Evolutionary conservation across 352 stramenopile species (phyloP), one percentile per base, ranked within the genome.

Genomic region (Phytopythium cucurbitacearum): DNA sequence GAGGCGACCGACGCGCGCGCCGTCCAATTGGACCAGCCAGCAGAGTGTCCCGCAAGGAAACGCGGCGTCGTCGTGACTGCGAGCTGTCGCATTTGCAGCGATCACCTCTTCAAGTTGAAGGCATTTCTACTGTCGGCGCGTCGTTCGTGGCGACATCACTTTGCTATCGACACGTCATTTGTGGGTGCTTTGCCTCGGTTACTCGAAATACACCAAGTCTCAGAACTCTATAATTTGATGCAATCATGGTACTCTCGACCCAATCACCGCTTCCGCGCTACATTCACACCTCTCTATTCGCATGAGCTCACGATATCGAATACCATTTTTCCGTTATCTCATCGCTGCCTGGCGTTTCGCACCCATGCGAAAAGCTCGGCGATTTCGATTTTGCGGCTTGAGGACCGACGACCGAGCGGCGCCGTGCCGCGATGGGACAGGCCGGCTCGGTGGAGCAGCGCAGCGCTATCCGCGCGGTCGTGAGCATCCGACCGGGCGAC

Each of bases 391-490:
- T 32, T 8, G 42, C 15, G 11, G 5, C 12, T 44, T n/a, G 40
- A 44, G 21, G 21, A 28, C 21, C 21, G 21, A 28, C 21, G 45
- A 11, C 9, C 4, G 33, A 8, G 13, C n/a, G 36, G 15, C 5
- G n/a, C 0, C 11, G 35, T 28, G 21, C 21, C 35, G 43, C 44
- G 37, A 94, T 94, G 81, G 84, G 84, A 34, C 80, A 91, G 63
- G 71, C 76, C 3, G 84, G 84, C 15, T 94, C 84, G 32, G 65
- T 85, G 35, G 80, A 94, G 63, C 81, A 92, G 62, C 83, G 85
- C 64, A 87, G 73, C 47, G 81, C 81, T 21, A 81, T 94, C 57
- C 81, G 76, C 46, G 74, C 91, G 51, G 73, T 94, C 41, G 59
- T 92, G 28, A 70, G 48, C 7, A 59, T 91, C 55, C 84, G 80